These are phyloP conservation scores for Leccinum uliginosum DNA, from an alignment of 768 basidiomycete genomes.

Conservation along the genomic window DNA sequence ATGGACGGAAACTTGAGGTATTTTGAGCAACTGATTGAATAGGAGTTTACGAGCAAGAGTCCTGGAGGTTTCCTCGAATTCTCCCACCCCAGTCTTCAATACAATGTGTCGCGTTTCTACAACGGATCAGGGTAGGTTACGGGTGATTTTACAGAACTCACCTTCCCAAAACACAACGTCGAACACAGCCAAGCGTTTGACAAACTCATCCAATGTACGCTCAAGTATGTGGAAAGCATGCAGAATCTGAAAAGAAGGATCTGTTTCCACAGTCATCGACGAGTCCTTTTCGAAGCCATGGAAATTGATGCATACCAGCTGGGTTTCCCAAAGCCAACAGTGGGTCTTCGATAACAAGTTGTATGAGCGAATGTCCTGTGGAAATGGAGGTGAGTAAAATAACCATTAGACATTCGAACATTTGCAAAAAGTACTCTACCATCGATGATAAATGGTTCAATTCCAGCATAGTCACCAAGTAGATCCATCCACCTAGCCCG, in stretches of 20 bases:
- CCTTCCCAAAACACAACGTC: slow-evolving; percentile 65
- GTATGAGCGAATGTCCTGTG: slow-evolving; percentile 58
- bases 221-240: slow-evolving; percentile 59
- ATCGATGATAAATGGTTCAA: slow-evolving; percentile 61
- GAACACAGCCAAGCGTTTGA: slow-evolving; percentile 48
- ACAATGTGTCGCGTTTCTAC: slow-evolving; percentile 45
- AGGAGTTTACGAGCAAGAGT: slow-evolving; percentile 50
- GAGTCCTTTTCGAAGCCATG: not conserved
- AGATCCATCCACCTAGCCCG: slow-evolving; percentile 62
- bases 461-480: slow-evolving; percentile 66
- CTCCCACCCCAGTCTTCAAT: slow-evolving; percentile 33
- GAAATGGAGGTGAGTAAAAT: not conserved
- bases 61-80: slow-evolving; percentile 42
- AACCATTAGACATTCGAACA: not conserved
- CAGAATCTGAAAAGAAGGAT: slow-evolving; percentile 55
- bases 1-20: slow-evolving; percentile 39
- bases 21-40: slow-evolving; percentile 42
- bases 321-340: slow-evolving; percentile 52
- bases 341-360: slow-evolving; percentile 54
- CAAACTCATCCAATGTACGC: slow-evolving; percentile 44
- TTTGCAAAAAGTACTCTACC: slow-evolving; percentile 33
- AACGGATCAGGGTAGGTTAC: not conserved
- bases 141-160: slow-evolving; percentile 12
- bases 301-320: slow-evolving; percentile 33
- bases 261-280: slow-evolving; percentile 26